Conservation (phyloP, 345 rosid genomes). For the Triadica sebifera region DNA sequence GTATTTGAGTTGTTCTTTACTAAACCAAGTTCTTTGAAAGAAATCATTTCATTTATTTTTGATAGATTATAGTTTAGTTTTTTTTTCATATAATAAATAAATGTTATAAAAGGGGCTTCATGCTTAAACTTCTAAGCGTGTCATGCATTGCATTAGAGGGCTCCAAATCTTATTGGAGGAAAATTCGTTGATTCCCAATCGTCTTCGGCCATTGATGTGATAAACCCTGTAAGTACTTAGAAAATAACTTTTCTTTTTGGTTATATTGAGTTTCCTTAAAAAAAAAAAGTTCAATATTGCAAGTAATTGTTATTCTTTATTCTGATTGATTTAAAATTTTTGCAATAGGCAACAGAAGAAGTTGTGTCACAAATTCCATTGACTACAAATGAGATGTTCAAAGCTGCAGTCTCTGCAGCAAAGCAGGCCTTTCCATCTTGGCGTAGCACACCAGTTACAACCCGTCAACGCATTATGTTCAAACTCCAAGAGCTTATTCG, state of each 20-base stretch:
- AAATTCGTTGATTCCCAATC: constrained; percentile 70
- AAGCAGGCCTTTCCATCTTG: constrained; percentile 79
- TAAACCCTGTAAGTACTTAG: constrained; percentile 68
- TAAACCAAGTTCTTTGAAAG: no score
- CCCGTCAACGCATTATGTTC: constrained; percentile 87
- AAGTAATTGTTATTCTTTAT: neutral
- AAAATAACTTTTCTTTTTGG: neutral
- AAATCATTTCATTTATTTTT: no score
- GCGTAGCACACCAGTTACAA: constrained; percentile 82
- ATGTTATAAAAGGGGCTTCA: no score
- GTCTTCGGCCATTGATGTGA: constrained; percentile 61
- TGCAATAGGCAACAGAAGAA: constrained; percentile 81
- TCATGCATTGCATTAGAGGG: constrained; percentile 45
- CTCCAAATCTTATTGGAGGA: constrained; percentile 90
- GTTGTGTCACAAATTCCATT: constrained; percentile 83
- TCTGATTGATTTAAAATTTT: constrained; percentile 15
- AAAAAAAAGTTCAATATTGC: neutral
- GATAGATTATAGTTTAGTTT: no score
- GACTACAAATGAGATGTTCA: constrained; percentile 85
- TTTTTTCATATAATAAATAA: no score
- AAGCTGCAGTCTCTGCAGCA: constrained; percentile 87
- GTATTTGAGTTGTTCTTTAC: no score
- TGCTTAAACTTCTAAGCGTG: no score
- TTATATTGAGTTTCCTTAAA: neutral
- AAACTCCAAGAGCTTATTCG: constrained; percentile 94